Base-by-base conservation (phyloP, 257 asterid genomes). In the Petunia axillaris region DNA sequence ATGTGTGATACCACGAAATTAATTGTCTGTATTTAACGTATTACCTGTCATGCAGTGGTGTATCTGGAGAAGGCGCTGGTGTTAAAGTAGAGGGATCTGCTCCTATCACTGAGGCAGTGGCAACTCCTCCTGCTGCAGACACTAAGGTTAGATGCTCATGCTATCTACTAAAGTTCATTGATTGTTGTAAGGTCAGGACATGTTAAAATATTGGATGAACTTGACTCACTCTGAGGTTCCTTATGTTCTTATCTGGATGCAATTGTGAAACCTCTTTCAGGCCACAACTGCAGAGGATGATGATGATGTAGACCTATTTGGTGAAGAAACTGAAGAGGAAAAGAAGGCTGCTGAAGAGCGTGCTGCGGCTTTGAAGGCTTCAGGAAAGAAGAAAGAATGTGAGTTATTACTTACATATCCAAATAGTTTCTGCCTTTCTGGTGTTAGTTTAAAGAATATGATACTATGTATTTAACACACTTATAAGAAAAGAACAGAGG, bases 271-370 rank as follows among this genome's bases (percentile, higher is more conserved):
- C 11, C 13, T 48, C 6, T 48, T 48, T 10, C 90, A 89, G 96
- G 89, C 90, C 9, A 74, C 93, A 35, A 89, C 82, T 79, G 98
- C 88, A 75, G 97, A 85, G 75, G 98, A 88, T 11, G 98, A 89
- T 11, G 94, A 88, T 64, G 98, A 93, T 83, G 93, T 92, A 76
- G 98, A 93, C 81, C 88, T 93, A 84, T 93, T 93, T 79, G 96
- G 96, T 52, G 98, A 93, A 84, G 98, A 93, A 85, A 94, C 98
- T 9, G 98, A 93, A 85, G 98, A 93, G 80, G 98, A 94, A 87
- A 94, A 93, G 87, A 89, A 85, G 77, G 98, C 98, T 71, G 86
- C 97, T 37, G 98, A 93, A 82, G 95, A 85, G 25, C 97, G 97
- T 75, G 97, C 98, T 11, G 98, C 98, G 36, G 89, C 98, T 39